These are phyloP conservation scores for Cutaneotrichosporon spelunceum DNA, from an alignment of 1,284 basidiomycete genomes.

Conservation along the genomic window DNA sequence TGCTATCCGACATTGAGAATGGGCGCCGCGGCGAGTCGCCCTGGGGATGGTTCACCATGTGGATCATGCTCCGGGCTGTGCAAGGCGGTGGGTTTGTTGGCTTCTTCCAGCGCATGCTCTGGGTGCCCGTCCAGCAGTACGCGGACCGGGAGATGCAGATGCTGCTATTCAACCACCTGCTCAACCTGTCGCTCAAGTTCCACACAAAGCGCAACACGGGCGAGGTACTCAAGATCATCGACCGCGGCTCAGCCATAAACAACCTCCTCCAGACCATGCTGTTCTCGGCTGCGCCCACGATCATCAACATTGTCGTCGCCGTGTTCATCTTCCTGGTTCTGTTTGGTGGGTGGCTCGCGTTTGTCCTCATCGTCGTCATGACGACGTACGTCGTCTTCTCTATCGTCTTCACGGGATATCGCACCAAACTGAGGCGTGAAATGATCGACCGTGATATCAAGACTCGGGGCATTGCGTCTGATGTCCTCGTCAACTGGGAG, in stretches of 20 bases:
- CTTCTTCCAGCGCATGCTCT: constrained; percentile 91
- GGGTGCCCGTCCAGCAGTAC: constrained; percentile 90
- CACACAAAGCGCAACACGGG: constrained; percentile 95
- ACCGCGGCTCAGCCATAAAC: constrained; percentile 96
- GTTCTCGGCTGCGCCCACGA: constrained; percentile 90
- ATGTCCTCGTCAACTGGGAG: constrained; percentile 96
- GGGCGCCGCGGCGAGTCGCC: constrained; percentile 14
- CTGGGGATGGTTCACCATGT: constrained; percentile 37
- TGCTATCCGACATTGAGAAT: constrained; percentile 27
- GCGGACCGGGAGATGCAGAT: constrained; percentile 89
- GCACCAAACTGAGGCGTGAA: constrained; percentile 83
- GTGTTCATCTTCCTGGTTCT: constrained; percentile 81
- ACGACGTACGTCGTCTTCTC: constrained; percentile 92
- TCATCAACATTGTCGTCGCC: constrained; percentile 90
- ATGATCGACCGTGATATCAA: constrained; percentile 94
- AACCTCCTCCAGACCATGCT: constrained; percentile 88
- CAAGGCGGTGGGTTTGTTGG: constrained; percentile 60
- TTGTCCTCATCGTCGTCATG: constrained; percentile 77
- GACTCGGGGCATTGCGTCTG: constrained; percentile 88
- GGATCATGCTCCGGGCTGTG: constrained; percentile 34
- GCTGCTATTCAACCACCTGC: constrained; percentile 87
- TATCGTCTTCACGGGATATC: constrained; percentile 73
- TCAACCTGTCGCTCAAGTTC: constrained; percentile 85
- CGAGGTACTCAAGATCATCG: constrained; percentile 92
- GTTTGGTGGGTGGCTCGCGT: constrained; percentile 76